Conservation (phyloP, 192 early-diverging fungal species). For the Backusella parvicylindrica region DNA sequence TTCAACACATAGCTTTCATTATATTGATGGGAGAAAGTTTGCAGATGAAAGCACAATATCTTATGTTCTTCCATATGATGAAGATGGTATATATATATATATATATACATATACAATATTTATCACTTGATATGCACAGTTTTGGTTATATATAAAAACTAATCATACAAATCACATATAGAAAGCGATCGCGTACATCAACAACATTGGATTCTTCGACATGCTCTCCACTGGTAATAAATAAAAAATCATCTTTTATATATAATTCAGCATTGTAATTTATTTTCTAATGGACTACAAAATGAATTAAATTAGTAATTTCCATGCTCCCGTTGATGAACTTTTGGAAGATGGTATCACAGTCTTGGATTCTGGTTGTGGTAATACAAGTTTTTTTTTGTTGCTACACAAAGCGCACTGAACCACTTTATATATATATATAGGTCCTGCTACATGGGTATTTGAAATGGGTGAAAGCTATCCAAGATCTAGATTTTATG, state of each 20-base stretch:
- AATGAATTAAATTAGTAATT: conserved; percentile 20
- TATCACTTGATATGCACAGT: too few species aligned
- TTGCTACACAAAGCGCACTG: background rate
- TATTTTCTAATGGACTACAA: background rate
- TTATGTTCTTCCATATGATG: conserved; percentile 52
- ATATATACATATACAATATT: too few species aligned
- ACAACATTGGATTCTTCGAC: conserved; percentile 24
- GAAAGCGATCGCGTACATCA: conserved; percentile 15
- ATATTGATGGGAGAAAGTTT: conserved; percentile 28
- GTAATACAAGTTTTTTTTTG: conserved; percentile 4
- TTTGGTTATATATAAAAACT: background rate
- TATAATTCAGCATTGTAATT: background rate
- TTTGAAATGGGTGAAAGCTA: conserved; percentile 51
- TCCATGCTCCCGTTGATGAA: conserved; percentile 19
- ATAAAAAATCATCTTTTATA: background rate
- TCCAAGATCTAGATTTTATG: conserved; percentile 42
- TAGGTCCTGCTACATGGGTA: conserved; percentile 32
- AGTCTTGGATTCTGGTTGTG: conserved; percentile 32
- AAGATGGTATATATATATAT: conserved; percentile 30
- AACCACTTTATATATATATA: background rate
- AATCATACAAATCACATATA: background rate
- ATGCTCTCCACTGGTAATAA: conserved; percentile 19
- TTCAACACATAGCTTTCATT: background rate
- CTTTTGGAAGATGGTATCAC: conserved; percentile 20
- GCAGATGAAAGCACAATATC: conserved; percentile 34